Percentiles rank a stretch among this genome's conserved stretches.
phyloP scores from a whole-genome alignment of 192 early-diverging fungal species.

The Umbelopsis isabellina region DNA sequence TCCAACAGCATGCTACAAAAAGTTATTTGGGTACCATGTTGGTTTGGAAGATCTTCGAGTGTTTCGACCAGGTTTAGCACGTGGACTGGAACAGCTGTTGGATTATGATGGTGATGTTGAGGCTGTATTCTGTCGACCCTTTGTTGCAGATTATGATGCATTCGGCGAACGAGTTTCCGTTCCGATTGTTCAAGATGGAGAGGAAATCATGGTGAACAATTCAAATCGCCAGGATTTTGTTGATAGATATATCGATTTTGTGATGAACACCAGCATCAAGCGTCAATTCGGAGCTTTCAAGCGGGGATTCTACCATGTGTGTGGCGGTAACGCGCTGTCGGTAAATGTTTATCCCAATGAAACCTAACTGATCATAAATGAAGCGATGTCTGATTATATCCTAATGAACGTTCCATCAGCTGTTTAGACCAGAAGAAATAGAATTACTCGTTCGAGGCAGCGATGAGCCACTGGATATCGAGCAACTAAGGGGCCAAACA shows the following conservation, averaged over 20 bases:
- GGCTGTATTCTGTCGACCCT: slow-evolving; percentile 80
- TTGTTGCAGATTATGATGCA: slow-evolving; percentile 74
- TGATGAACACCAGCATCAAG: slow-evolving; percentile 74
- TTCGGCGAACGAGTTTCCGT: slow-evolving; percentile 69
- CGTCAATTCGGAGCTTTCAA: slow-evolving; percentile 83
- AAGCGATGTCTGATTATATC: background rate
- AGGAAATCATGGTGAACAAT: slow-evolving; percentile 64
- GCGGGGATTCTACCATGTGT: slow-evolving; percentile 86
- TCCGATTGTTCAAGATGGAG: slow-evolving; percentile 66
- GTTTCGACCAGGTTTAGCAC: slow-evolving; percentile 74
- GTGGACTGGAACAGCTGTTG: slow-evolving; percentile 85
- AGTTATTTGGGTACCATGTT: slow-evolving; percentile 76
- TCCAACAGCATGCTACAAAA: slow-evolving; percentile 85
- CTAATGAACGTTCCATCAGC: slow-evolving; percentile 18
- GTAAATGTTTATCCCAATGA: slow-evolving; percentile 29
- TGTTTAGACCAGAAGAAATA: slow-evolving; percentile 93
- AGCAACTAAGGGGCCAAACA: slow-evolving; percentile 54
- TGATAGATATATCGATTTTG: slow-evolving; percentile 77
- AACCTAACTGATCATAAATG: too few species aligned
- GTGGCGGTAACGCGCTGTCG: slow-evolving; percentile 83
- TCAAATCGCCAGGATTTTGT: slow-evolving; percentile 80
- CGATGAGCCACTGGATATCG: slow-evolving; percentile 64
- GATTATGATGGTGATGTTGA: slow-evolving; percentile 84
- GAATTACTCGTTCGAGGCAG: slow-evolving; percentile 89
- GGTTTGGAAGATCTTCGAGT: slow-evolving; percentile 77